Percentiles rank a stretch among this genome's conserved stretches.
These are phyloP conservation scores for Kodamaea fukazawae DNA, from an alignment of 805 yeast species.

Conservation along the genomic window DNA sequence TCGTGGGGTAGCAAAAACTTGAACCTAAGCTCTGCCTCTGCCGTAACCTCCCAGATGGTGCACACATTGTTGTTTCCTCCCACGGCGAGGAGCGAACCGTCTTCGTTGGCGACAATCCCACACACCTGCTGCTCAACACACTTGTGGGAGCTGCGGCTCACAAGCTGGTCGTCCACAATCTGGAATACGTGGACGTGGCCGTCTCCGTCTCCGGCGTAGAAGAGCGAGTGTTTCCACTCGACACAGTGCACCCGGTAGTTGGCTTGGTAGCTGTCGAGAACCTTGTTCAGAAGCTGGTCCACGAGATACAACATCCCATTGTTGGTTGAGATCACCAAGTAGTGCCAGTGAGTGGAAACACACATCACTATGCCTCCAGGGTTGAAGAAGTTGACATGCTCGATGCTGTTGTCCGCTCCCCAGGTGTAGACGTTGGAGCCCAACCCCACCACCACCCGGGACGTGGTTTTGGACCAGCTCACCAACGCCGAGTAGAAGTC, in stretches of 20 bases:
- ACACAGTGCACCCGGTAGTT: slow-evolving; percentile 53
- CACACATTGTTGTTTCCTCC: slow-evolving; percentile 87
- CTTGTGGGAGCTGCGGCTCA: slow-evolving; percentile 15
- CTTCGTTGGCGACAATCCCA: slow-evolving; percentile 55
- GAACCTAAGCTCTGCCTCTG: slow-evolving; percentile 35
- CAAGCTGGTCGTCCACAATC: slow-evolving; percentile 15
- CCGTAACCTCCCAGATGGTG: slow-evolving; percentile 65
- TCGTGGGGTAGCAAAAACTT: slow-evolving; percentile 57
- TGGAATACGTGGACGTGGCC: slow-evolving; percentile 56
- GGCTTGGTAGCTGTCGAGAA: slow-evolving; percentile 13
- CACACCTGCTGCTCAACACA: slow-evolving; percentile 38
- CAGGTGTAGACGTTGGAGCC: slow-evolving; percentile 59
- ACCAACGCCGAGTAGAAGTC: slow-evolving; percentile 77
- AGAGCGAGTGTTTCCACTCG: slow-evolving; percentile 52
- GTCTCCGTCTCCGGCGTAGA: slow-evolving; percentile 62
- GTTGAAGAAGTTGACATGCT: slow-evolving; percentile 44
- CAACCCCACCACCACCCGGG: slow-evolving; percentile 64
- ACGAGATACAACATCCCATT: slow-evolving; percentile 52
- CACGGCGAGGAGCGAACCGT: slow-evolving; percentile 59
- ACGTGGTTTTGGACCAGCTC: slow-evolving; percentile 60
- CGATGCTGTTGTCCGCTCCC: slow-evolving; percentile 46
- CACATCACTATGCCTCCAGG: slow-evolving; percentile 47
- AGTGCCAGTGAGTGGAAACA: slow-evolving; percentile 53
- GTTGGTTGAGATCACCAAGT: slow-evolving; percentile 56
- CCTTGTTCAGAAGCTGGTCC: slow-evolving; percentile 30